Percentiles rank a stretch among this genome's conserved stretches.
phyloP scores from a whole-genome alignment of 768 basidiomycete species.

The Panaeolus cyanescens region DNA sequence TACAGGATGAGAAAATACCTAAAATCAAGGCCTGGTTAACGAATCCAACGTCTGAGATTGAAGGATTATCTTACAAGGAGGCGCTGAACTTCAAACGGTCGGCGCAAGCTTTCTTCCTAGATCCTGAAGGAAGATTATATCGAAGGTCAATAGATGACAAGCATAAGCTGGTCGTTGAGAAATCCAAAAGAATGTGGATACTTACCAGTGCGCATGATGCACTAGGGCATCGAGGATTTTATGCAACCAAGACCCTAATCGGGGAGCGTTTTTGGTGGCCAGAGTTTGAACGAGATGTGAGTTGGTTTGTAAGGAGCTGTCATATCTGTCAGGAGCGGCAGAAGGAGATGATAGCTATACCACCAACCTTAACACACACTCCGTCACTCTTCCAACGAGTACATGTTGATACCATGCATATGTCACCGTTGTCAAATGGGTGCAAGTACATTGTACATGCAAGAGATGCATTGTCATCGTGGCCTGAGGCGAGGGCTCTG shows the following conservation, averaged over 20 bases:
- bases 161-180: slow-evolving; percentile 18
- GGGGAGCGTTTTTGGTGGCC: slow-evolving; percentile 14
- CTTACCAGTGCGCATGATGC: slow-evolving; percentile 22
- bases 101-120: slow-evolving; percentile 4
- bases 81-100: neutral
- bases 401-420: slow-evolving; percentile 24
- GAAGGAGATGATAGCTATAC: slow-evolving; percentile 1
- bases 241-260: slow-evolving; percentile 14
- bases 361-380: slow-evolving; percentile 8
- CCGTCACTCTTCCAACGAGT: slow-evolving; percentile 24
- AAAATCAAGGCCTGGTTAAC: neutral
- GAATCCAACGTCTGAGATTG: too few relatives aligned
- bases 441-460: slow-evolving; percentile 27
- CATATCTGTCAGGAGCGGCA: slow-evolving; percentile 8
- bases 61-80: too few relatives aligned
- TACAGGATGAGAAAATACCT: neutral
- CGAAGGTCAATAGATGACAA: too few relatives aligned
- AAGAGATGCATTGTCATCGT: slow-evolving; percentile 15
- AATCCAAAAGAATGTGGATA: slow-evolving; percentile 19
- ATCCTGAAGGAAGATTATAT: too few relatives aligned
- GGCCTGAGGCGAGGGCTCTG: slow-evolving; percentile 21
- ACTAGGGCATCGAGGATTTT: too few relatives aligned
- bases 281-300: slow-evolving; percentile 6
- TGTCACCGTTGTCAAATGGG: slow-evolving; percentile 17
- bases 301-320: slow-evolving; percentile 1